Evolutionary conservation across 2,329 filamentous ascomycete genomes (phyloP).

Genomic region (Trichoderma asperellum): DNA sequence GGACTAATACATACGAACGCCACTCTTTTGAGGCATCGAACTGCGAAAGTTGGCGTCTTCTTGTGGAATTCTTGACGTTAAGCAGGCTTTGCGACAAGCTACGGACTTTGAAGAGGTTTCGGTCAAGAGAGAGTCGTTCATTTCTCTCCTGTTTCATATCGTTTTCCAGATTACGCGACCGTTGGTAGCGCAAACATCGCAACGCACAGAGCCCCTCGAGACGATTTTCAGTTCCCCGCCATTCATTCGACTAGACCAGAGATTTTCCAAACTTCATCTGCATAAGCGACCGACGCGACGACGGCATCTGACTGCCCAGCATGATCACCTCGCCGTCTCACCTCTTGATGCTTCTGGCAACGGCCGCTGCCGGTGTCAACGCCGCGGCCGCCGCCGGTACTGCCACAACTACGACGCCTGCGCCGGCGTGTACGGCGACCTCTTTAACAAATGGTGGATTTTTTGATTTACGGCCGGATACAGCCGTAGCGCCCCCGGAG

Average conservation of each 20-base stretch:
- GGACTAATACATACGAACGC: not conserved
- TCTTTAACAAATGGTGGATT: conserved; percentile 60
- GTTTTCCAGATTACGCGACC: conserved; percentile 15
- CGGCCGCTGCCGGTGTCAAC: conserved; percentile 41
- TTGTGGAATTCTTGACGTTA: not conserved
- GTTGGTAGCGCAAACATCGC: conserved; percentile 22
- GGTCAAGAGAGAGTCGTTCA: conserved; percentile 18
- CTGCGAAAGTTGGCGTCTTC: not conserved
- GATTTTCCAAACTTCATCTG: not conserved
- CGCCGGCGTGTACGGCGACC: conserved; percentile 59
- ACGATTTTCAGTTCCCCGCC: not conserved
- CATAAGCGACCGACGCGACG: not conserved
- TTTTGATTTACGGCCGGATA: conserved; percentile 62
- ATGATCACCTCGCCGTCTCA: conserved; percentile 21
- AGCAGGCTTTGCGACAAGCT: not conserved
- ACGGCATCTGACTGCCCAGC: not conserved
- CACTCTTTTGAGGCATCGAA: not conserved
- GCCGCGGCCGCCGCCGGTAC: conserved; percentile 41
- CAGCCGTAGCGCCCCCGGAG: conserved; percentile 47
- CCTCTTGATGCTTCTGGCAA: conserved; percentile 44
- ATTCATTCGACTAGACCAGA: not conserved
- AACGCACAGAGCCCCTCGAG: conserved; percentile 2
- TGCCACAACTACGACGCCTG: conserved; percentile 48
- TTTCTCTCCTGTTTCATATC: conserved; percentile 15
- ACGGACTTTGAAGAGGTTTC: not conserved